phyloP scores from a whole-genome alignment of 208 protist species.

The Trypanosoma mega region DNA sequence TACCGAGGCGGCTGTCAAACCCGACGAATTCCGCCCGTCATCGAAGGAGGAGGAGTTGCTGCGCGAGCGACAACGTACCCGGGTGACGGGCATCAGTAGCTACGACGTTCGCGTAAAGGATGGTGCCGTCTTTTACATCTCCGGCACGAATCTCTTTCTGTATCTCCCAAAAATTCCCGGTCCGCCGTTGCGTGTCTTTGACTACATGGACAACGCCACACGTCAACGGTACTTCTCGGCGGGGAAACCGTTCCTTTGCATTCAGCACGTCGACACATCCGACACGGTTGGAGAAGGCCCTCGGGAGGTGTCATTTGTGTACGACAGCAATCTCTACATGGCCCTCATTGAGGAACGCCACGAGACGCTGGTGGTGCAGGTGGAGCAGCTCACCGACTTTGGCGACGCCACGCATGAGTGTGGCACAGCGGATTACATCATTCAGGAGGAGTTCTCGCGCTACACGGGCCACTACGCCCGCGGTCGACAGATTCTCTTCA shows the following conservation, averaged over 20 bases:
- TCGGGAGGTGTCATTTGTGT: constrained; percentile 40
- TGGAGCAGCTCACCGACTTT: constrained; percentile 63
- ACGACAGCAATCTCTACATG: constrained; percentile 73
- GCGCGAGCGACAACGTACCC: constrained; percentile 67
- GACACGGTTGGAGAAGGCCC: constrained; percentile 9
- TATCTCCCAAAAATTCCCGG: constrained; percentile 45
- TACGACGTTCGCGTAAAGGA: constrained; percentile 56
- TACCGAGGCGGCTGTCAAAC: constrained; percentile 2
- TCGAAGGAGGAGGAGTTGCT: constrained; percentile 82
- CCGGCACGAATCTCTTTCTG: constrained; percentile 53
- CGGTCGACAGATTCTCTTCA: constrained; percentile 65
- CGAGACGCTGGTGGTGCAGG: constrained; percentile 29
- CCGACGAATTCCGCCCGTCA: not conserved
- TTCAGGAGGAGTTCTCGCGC: constrained; percentile 91
- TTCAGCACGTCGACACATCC: constrained; percentile 31
- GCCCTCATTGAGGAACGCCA: constrained; percentile 44
- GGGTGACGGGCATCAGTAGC: constrained; percentile 56
- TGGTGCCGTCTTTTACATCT: constrained; percentile 66
- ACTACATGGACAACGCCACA: constrained; percentile 40
- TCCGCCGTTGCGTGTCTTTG: constrained; percentile 61
- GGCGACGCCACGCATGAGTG: constrained; percentile 63
- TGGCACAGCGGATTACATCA: constrained; percentile 88
- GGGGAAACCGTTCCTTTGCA: constrained; percentile 56
- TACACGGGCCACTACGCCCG: constrained; percentile 86
- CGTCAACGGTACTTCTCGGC: constrained; percentile 38